Conservation (phyloP, 1,284 basidiomycete species). For the Athelia psychrophila region DNA sequence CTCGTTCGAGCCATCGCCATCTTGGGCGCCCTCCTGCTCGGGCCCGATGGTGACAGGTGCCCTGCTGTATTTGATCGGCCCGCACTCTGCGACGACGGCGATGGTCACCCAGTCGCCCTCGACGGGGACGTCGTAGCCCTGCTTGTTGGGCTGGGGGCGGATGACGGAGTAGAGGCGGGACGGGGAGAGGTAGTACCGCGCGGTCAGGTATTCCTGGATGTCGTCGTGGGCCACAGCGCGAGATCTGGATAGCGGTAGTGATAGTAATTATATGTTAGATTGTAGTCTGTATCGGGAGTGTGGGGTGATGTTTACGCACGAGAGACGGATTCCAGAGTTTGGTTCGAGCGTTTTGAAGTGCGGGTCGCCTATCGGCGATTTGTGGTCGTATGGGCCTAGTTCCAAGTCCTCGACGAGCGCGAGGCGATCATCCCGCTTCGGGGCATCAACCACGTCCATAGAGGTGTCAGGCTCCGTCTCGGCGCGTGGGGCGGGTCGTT, state of each 20-base stretch:
- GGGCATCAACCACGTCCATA: constrained; percentile 6
- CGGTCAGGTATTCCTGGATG: constrained; percentile 80
- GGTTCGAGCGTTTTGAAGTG: constrained; percentile 79
- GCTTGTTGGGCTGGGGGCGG: constrained; percentile 72
- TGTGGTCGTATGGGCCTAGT: constrained; percentile 74
- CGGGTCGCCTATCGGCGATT: constrained; percentile 64
- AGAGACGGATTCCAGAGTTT: constrained; percentile 83
- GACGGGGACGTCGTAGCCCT: constrained; percentile 88
- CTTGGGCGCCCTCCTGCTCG: constrained; percentile 36
- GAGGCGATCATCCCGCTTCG: constrained; percentile 62
- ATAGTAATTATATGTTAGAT: too few relatives aligned
- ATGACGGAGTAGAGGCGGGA: constrained; percentile 86
- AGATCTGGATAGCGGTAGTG: constrained; percentile 50
- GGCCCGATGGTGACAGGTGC: constrained; percentile 57
- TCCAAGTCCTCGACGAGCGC: constrained; percentile 73
- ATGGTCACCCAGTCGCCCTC: constrained; percentile 91
- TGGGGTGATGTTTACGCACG: constrained; percentile 53
- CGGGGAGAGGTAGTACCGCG: constrained; percentile 85
- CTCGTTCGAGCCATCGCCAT: constrained; percentile 19
- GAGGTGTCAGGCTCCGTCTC: not conserved
- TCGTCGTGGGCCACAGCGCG: constrained; percentile 74
- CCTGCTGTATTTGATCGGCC: constrained; percentile 65
- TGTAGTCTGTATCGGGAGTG: constrained; percentile 1
- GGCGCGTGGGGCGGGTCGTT: constrained; percentile 15
- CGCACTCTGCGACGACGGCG: constrained; percentile 85